These are phyloP conservation scores for Hortiboletus campestris DNA, from an alignment of 768 basidiomycete genomes.

Conservation along the genomic window DNA sequence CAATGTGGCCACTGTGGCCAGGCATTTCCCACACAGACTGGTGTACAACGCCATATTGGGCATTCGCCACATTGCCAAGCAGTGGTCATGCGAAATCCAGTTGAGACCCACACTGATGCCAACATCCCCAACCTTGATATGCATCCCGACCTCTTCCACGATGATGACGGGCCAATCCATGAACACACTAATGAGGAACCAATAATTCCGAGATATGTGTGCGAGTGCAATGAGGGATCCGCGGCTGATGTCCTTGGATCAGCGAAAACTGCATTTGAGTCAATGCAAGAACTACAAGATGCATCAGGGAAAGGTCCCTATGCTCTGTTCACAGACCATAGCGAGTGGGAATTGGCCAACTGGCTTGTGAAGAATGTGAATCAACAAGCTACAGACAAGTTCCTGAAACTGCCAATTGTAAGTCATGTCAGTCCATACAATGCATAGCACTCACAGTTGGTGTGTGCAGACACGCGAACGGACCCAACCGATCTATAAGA, in stretches of 20 bases:
- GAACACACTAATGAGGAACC: no score
- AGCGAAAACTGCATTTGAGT: background rate
- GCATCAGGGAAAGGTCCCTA: background rate
- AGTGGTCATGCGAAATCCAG: background rate
- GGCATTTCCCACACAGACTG: no score
- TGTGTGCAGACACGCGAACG: background rate
- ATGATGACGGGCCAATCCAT: no score
- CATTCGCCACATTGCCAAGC: no score
- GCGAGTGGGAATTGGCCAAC: background rate
- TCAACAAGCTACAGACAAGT: background rate
- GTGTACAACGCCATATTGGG: no score
- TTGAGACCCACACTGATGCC: background rate
- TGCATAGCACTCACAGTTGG: background rate
- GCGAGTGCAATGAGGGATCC: background rate
- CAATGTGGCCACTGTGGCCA: no score
- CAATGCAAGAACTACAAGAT: background rate
- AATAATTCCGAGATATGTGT: background rate
- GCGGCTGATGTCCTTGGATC: background rate
- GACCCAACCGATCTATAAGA: background rate
- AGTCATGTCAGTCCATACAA: background rate
- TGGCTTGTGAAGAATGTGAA: background rate
- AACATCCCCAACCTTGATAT: background rate
- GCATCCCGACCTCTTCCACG: background rate
- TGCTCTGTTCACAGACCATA: background rate
- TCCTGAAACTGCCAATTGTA: background rate